Base-by-base conservation (phyloP, 805 yeast species). In the Lipomyces orientalis region DNA sequence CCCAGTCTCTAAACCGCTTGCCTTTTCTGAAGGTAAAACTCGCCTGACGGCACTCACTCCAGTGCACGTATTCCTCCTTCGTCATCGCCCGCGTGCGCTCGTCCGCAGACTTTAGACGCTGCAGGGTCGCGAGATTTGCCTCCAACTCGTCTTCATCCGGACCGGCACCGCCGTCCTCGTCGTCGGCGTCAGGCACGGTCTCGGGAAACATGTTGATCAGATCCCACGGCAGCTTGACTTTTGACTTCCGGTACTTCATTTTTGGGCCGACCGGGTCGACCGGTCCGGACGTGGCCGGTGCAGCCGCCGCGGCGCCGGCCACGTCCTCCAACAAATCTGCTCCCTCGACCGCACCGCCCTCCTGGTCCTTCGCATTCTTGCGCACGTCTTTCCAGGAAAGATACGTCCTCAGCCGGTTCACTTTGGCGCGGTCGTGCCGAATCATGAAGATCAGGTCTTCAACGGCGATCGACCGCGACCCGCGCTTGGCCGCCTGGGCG, bases 11-110 rank as follows among this genome's bases (percentile, higher is more conserved):
- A 77, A 95, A 95, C 75, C 98, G 82, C 77, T 93, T 93, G n/a
- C 90, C 90, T 77, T 95, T 95, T 73, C 98, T 85, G 75, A 93
- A 95, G 0, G 99, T 95, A 77, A 95, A 95, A 67, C 96, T 89
- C 0, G 98, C 98, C 78, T 95, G 99, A 69, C 99, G 86, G 79
- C 99, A 95, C 76, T 95, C 99, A 12, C 97, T 91, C 98, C 98
- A 95, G 77, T 95, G 99, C 19, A 93, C 99, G 75, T 95, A 95
- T 76, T 95, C 99, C 74, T 95, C 97, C 75, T 88, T 90, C 0
- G 99, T 95, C 99, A 95, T 95, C 73, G 89, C 85, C 71, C 83
- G 86, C 0, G 99, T 95, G 69, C 99, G 84, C 61, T 95, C 97
- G 79, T 95, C 99, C 3, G 98, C 98, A 78, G 87, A 88, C 75